These are phyloP conservation scores for Paspalum notatum DNA, from an alignment of 176 grass and related monocot genomes.

Conservation along the genomic window DNA sequence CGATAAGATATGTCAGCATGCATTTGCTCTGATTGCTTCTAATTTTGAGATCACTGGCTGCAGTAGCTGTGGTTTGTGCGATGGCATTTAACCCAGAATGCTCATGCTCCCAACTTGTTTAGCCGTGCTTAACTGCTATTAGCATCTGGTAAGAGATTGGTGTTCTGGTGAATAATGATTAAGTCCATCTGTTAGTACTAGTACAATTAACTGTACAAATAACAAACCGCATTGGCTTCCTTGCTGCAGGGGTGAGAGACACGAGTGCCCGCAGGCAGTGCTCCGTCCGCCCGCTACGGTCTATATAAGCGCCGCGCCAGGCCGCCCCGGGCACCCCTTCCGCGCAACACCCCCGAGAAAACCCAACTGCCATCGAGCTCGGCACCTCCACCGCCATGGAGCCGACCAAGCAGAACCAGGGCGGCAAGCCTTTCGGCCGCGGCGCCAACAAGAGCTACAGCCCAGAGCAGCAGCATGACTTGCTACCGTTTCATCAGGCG, in stretches of 20 bases:
- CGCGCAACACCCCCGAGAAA: background rate
- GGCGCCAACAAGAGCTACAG: background rate
- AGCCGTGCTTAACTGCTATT: background rate
- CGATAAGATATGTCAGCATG: no score
- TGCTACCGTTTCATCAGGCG: no score
- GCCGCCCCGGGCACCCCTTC: no score
- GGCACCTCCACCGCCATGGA: constrained; percentile 22
- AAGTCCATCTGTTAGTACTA: background rate
- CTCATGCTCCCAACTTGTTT: background rate
- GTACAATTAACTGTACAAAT: background rate
- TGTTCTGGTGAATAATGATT: background rate
- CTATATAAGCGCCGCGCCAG: background rate
- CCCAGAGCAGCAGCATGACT: background rate
- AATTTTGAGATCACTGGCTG: no score
- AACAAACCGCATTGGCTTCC: background rate
- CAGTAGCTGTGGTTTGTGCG: background rate
- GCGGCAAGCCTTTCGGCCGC: no score
- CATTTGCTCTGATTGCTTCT: no score
- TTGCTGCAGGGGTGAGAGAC: background rate
- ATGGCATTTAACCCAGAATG: background rate
- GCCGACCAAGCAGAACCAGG: background rate
- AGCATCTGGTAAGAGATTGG: background rate
- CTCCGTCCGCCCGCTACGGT: no score
- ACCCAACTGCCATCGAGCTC: background rate
- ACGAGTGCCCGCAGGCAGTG: background rate